A percentile compares a stretch with the other conserved stretches of the same genome.
Conservation (phyloP, 1,284 basidiomycete species). For the Ganoderma sp. region DNA sequence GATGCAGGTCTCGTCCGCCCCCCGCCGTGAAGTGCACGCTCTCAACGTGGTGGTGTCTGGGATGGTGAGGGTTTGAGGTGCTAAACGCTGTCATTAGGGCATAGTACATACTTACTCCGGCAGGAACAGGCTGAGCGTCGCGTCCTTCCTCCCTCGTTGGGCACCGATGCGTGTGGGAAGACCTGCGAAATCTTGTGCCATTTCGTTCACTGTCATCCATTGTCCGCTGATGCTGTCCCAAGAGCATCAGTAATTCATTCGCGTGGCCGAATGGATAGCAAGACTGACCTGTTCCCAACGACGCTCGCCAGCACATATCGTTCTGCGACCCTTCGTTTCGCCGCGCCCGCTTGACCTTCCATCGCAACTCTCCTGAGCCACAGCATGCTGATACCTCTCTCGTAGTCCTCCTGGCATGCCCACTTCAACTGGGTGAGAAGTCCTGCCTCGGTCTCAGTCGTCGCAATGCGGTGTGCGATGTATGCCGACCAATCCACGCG, state of each 20-base stretch:
- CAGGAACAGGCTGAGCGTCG: conserved; percentile 60
- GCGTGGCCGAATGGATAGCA: conserved; percentile 1
- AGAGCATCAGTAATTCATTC: neutral
- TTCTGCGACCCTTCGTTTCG: conserved; percentile 57
- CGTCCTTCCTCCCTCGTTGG: conserved; percentile 20
- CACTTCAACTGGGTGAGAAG: conserved; percentile 54
- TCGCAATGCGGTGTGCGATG: conserved; percentile 42
- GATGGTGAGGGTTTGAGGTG: neutral
- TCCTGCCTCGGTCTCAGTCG: conserved; percentile 4
- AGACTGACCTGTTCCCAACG: conserved; percentile 63
- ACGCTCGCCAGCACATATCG: conserved; percentile 71
- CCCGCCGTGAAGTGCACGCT: conserved; percentile 65
- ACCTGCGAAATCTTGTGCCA: conserved; percentile 69
- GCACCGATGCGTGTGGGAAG: conserved; percentile 38
- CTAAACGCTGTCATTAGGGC: neutral
- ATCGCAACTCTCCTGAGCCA: conserved; percentile 58
- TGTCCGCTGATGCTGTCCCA: conserved; percentile 62
- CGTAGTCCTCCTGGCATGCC: conserved; percentile 72
- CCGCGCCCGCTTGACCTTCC: conserved; percentile 50
- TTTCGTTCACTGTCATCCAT: conserved; percentile 66
- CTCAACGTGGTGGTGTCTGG: conserved; percentile 76
- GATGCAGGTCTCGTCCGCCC: conserved; percentile 53
- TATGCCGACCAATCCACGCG: conserved; percentile 71
- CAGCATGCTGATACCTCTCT: conserved; percentile 65
- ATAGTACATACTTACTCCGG: conserved; percentile 54